Evolutionary conservation across 1,284 basidiomycete species (phyloP), one percentile per base, ranked within the genome.

Genomic region (Heterobasidion parviporum): DNA sequence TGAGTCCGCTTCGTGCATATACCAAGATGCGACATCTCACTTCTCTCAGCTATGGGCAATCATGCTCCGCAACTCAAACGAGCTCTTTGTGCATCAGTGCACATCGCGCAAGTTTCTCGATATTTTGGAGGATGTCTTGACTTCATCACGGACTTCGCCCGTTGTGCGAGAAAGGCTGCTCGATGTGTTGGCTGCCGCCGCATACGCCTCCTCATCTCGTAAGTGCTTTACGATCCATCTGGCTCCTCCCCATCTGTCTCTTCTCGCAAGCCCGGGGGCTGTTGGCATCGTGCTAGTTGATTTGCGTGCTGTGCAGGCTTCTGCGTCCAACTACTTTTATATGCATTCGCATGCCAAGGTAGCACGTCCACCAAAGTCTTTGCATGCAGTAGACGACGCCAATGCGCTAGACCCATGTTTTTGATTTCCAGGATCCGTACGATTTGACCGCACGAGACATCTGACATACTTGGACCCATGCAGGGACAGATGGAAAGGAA

Each of bases 21-120:
- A 26, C 26, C 18, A 32, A 53, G 49, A 14, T 35, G 51, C 50
- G 55, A 59, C 26, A 53, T 32, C 38, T 46, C n/a, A 54, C 35
- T 12, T 3, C 49, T 18, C 15, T 20, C 32, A 89, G 87, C 66
- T 92, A n/a, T 91, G 88, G 89, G 89, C 87, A 3, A 83, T 92
- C 59, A 87, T 92, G 83, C 74, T 91, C 16, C 81, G 82, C 36
- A 89, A 91, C 61, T 84, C 81, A 2, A 79, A 80, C 0, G 78
- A 82, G 10, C 60, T 76, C 7, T 89, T 91, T 62, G 77, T 88
- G 32, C 70, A 76, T 16, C 84, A 90, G 59, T 84, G 82, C 43
- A 77, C 80, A 8, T 77, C 82, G n/a, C 81, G 83, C 60, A 92
- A 91, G 65, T 91, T 91, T 62, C 69, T 88, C 8, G 85, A 89